Base-by-base conservation (phyloP, 2,329 filamentous ascomycete species). In the Beauveria rudraprayagi region DNA sequence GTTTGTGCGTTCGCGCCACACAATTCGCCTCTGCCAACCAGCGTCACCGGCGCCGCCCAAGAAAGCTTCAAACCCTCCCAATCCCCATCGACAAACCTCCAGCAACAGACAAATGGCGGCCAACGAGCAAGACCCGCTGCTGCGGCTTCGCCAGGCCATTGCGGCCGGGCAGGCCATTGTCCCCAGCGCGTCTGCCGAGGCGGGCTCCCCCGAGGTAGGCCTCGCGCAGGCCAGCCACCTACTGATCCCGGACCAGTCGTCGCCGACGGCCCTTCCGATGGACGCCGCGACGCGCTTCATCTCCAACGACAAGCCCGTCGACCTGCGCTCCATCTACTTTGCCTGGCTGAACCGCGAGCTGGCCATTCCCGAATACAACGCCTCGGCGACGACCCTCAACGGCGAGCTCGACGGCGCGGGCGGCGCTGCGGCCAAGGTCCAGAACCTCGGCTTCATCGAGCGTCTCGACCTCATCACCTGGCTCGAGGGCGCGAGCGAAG, bases 271-370 rank as follows among this genome's bases (percentile, higher is more conserved):
- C 6, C 81, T 95, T 62, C 80, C 88, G 1, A 83, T 96, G 66
- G 85, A 84, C 56, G 82, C 83, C 16, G 81, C 87, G 10, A 99
- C 94, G 66, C 91, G 94, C 68, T 97, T 97, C 78, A 83, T 90
- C 63, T 92, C 91, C n/a, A 83, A 84, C 62, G 84, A 83, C 68
- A 81, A 84, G 61, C 82, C 88, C 5, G 87, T 96, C 69, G 91
- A 97, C 72, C 80, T 99, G 67, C 91, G 94, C 71, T 94, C 89
- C 72, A 93, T 97, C 75, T 97, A 93, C 79, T 96, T 97, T 71
- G 92, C 92, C 61, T 99, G 92, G 91, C 81, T 90, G 69, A 95
- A 97, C 76, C 91, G 92, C 73, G 93, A 97, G 77, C 86, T 89
- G 60, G 86, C 89, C 60, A 92, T 96, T 66, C 89, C 90, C 11